phyloP scores from a whole-genome alignment of 2,329 filamentous ascomycete genomes.

The Hypoxylon sp. region DNA sequence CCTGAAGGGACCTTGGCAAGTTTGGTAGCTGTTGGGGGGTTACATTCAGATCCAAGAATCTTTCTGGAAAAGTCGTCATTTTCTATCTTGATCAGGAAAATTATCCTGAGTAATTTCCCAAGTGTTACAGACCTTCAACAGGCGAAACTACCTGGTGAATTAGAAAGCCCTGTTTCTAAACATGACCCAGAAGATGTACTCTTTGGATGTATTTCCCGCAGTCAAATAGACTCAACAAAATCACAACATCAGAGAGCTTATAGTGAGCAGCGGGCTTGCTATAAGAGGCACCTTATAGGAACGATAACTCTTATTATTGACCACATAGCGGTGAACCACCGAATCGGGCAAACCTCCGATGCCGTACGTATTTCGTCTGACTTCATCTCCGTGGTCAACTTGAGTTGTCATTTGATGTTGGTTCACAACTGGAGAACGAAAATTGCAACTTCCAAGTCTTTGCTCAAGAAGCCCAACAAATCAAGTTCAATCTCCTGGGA shows the following conservation, averaged over 20 bases:
- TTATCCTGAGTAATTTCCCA: conserved; percentile 27
- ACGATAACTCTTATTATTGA: not conserved
- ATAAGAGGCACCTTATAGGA: conserved; percentile 21
- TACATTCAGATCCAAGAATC: conserved; percentile 35
- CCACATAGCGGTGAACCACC: conserved; percentile 16
- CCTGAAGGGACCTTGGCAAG: not conserved
- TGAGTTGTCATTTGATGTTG: conserved; percentile 10
- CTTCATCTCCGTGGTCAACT: conserved; percentile 17
- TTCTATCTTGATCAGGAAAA: conserved; percentile 6
- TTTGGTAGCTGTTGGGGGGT: conserved; percentile 20
- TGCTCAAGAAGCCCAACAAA: not conserved
- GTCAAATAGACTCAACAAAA: not conserved
- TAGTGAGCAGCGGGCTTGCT: conserved; percentile 6
- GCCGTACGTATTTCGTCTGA: conserved; percentile 17
- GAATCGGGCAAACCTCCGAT: conserved; percentile 20
- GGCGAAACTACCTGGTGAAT: not conserved
- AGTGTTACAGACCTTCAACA: conserved; percentile 6
- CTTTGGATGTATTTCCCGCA: not conserved
- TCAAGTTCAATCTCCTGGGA: not conserved
- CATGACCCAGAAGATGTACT: not conserved
- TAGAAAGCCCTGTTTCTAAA: not conserved
- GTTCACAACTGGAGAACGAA: too few species aligned
- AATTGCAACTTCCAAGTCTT: too few species aligned
- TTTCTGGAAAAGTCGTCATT: conserved; percentile 26
- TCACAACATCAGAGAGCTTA: conserved; percentile 30